Conservation (phyloP, 192 early-diverging fungal species). For the Coemansia sp. region DNA sequence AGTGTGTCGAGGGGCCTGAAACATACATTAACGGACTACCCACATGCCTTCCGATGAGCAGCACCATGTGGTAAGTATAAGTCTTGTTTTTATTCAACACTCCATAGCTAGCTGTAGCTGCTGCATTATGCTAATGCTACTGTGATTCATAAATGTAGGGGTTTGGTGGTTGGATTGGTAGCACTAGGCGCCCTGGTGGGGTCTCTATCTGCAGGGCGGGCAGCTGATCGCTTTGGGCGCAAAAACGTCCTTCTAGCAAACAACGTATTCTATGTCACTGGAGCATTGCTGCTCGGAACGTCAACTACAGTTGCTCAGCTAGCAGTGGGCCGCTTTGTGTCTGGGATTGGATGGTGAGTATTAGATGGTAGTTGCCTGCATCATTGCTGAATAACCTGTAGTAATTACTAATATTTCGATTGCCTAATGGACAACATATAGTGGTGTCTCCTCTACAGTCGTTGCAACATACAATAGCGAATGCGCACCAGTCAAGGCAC, state of each 20-base stretch:
- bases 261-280: conserved; percentile 71
- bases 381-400: not conserved
- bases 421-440: conserved; percentile 26
- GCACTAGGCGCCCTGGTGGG: conserved; percentile 68
- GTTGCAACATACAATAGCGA: conserved; percentile 79
- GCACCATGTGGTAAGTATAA: conserved; percentile 57
- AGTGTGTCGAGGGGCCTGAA: conserved; percentile 47
- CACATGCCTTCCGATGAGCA: conserved; percentile 46
- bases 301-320: conserved; percentile 64
- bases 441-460: conserved; percentile 65
- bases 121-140: not conserved
- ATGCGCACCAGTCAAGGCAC: conserved; percentile 66
- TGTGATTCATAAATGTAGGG: conserved; percentile 47
- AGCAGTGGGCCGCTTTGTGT: conserved; percentile 70
- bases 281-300: conserved; percentile 65
- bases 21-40: conserved; percentile 34
- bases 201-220: conserved; percentile 61
- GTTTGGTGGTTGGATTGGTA: conserved; percentile 61
- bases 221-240: conserved; percentile 69
- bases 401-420: not conserved
- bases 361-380: too few relatives aligned
- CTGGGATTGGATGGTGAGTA: conserved; percentile 66
- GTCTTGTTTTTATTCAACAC: not conserved
- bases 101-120: not conserved
- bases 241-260: conserved; percentile 64